Evolutionary conservation across 1,139 yeast genomes (phyloP).

Genomic region (Sugiyamaella grinbergsii): DNA sequence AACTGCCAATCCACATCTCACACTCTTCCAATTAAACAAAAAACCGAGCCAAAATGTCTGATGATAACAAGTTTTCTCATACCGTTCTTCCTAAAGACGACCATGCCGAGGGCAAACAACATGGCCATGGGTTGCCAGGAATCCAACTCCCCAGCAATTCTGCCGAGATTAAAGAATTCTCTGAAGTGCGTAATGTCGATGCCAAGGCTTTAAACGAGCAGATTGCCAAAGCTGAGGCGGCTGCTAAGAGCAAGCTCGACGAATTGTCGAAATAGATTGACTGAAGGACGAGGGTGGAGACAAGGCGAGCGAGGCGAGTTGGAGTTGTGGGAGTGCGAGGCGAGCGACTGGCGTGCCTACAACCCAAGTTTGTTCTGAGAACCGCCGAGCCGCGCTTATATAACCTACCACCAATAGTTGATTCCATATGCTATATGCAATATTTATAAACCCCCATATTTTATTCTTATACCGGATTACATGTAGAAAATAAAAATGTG

Average conservation of each 20-base stretch:
- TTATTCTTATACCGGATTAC: too few species aligned
- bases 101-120: constrained; percentile 20
- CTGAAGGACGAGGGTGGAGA: too few species aligned
- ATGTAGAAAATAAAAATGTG: too few species aligned
- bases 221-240: constrained; percentile 28
- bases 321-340: neutral
- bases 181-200: constrained; percentile 36
- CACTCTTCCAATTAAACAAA: too few species aligned
- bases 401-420: too few species aligned
- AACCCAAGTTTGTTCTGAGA: too few species aligned
- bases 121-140: constrained; percentile 20
- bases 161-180: constrained; percentile 34
- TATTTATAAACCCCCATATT: too few species aligned
- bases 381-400: too few species aligned
- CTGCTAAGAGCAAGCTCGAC: constrained; percentile 19
- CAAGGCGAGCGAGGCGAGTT: too few species aligned
- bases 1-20: too few species aligned
- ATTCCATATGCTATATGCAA: too few species aligned
- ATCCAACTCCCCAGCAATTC: constrained; percentile 22
- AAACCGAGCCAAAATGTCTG: constrained; percentile 14
- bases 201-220: constrained; percentile 39
- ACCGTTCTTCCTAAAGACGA: constrained; percentile 23
- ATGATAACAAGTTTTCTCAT: constrained; percentile 15
- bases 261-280: constrained; percentile 13
- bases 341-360: neutral